Conservation (phyloP, 169 alveolate species). For the Plasmodium yoelii region DNA sequence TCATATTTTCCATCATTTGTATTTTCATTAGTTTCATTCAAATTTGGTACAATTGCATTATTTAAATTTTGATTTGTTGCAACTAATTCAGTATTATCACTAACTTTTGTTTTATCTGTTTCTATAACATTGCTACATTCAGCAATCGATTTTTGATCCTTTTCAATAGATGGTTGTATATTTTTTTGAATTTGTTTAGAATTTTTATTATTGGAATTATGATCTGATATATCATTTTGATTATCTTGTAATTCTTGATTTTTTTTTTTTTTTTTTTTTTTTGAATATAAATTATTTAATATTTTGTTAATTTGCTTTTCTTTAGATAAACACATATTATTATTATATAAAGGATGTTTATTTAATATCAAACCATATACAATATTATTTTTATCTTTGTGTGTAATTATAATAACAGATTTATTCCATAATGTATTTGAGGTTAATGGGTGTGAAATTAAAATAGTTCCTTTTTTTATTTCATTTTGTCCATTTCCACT, state of each 20-base stretch:
- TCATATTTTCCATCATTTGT: not conserved
- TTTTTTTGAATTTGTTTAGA: not conserved
- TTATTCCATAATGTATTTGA: constrained; percentile 48
- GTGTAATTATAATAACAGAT: constrained; percentile 54
- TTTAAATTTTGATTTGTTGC: not conserved
- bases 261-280: constrained; percentile 6
- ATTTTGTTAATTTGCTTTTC: constrained; percentile 27
- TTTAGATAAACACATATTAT: constrained; percentile 23
- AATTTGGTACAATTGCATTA: not conserved
- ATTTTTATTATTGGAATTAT: not conserved
- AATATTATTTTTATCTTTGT: constrained; percentile 59
- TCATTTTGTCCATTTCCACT: constrained; percentile 19
- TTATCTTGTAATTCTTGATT: not conserved
- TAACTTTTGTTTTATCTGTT: not conserved
- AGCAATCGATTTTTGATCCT: not conserved
- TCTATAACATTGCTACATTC: not conserved
- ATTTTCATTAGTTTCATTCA: not conserved
- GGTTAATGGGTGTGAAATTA: constrained; percentile 59
- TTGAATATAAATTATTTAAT: constrained; percentile 26
- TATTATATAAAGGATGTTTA: constrained; percentile 61
- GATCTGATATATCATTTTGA: not conserved
- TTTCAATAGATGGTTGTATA: not conserved
- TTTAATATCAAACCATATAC: constrained; percentile 68
- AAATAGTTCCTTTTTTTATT: constrained; percentile 54
- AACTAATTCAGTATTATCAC: not conserved